A percentile compares a stretch with the other conserved stretches of the same genome.
phyloP scores from a whole-genome alignment of 352 stramenopile species.

The Phytophthora sp. region DNA sequence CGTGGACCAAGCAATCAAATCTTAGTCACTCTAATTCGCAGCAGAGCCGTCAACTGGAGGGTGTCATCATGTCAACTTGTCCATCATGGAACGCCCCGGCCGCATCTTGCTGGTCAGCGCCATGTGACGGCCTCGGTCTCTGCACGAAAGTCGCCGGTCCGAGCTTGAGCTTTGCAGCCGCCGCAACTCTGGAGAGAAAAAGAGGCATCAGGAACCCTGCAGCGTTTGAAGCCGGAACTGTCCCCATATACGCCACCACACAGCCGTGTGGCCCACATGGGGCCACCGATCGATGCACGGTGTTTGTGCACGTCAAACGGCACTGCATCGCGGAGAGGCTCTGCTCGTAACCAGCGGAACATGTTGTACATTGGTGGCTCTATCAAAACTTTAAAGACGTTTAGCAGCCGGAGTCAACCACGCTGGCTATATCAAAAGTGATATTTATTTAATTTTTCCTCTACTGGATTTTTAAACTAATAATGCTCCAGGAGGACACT shows the following conservation, averaged over 20 bases:
- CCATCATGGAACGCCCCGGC: background rate
- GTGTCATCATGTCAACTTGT: background rate
- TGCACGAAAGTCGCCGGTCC: conserved; percentile 5
- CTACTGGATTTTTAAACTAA: too few species aligned
- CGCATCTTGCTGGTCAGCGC: conserved; percentile 5
- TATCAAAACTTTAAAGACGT: too few species aligned
- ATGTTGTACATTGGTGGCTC: conserved; percentile 5
- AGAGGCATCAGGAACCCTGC: conserved; percentile 1
- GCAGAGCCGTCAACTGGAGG: conserved; percentile 18
- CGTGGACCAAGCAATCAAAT: too few species aligned
- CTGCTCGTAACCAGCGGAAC: conserved; percentile 11
- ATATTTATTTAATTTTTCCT: too few species aligned
- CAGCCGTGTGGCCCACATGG: conserved; percentile 18
- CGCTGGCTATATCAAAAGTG: too few species aligned
- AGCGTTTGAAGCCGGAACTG: conserved; percentile 23
- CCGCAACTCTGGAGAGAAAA: conserved; percentile 8
- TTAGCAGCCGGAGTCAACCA: too few species aligned
- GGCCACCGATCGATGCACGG: background rate
- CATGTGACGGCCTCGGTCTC: conserved; percentile 16
- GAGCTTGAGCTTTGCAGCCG: conserved; percentile 16
- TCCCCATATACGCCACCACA: background rate
- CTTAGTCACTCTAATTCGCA: too few species aligned
- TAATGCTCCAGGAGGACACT: conserved; percentile 11
- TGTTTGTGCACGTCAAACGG: conserved; percentile 24
- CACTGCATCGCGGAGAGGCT: conserved; percentile 4